These are phyloP conservation scores for Mycena filopes DNA, from an alignment of 768 basidiomycete species.

Conservation along the genomic window DNA sequence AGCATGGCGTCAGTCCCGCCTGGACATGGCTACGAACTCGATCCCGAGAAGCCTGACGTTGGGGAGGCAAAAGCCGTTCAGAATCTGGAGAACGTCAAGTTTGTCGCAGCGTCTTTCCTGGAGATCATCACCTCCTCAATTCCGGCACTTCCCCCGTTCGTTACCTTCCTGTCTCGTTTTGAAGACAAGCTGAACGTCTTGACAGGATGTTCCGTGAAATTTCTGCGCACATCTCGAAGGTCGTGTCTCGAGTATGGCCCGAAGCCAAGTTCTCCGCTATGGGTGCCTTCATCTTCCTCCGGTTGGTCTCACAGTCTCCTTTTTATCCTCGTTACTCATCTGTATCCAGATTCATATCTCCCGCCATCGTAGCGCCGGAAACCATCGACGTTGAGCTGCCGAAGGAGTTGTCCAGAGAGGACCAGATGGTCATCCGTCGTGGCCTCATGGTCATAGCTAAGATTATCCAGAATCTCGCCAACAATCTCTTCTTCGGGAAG, in stretches of 20 bases:
- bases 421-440: constrained; percentile 65
- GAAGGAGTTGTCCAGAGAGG: constrained; percentile 56
- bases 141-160: constrained; percentile 79
- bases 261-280: constrained; percentile 84
- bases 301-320: constrained; percentile 52
- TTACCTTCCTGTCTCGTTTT: constrained; percentile 6
- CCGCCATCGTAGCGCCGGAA: constrained; percentile 89
- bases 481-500: constrained; percentile 94
- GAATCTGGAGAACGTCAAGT: constrained; percentile 77
- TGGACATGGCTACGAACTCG: constrained; percentile 82
- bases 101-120: constrained; percentile 80
- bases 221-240: constrained; percentile 80
- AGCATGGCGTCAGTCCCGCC: constrained; percentile 78
- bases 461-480: constrained; percentile 92
- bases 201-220: constrained; percentile 87
- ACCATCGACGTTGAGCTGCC: constrained; percentile 85
- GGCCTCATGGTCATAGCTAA: constrained; percentile 91
- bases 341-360: constrained; percentile 81
- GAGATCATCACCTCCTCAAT: constrained; percentile 78
- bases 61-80: constrained; percentile 68
- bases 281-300: constrained; percentile 92
- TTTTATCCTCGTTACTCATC: constrained; percentile 3
- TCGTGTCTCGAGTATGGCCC: constrained; percentile 82
- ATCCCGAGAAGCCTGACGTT: constrained; percentile 64
- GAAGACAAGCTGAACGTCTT: constrained; percentile 22